phyloP scores from a whole-genome alignment of 495 filamentous ascomycete species.

The Acidomyces sp. region DNA sequence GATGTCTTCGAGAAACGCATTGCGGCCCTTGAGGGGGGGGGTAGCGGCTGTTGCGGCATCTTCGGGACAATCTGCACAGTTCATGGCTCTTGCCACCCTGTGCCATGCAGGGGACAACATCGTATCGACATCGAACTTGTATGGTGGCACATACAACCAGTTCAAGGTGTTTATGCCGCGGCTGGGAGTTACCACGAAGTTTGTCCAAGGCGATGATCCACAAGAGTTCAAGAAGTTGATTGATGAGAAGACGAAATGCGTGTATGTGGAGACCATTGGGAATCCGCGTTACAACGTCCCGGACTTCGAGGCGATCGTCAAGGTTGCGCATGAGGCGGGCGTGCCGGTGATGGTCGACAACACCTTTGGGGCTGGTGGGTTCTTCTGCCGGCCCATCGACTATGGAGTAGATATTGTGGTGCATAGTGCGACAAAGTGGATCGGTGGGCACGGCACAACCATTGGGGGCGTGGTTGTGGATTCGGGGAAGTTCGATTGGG shows the following conservation, averaged over 20 bases:
- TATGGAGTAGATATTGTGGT: constrained; percentile 87
- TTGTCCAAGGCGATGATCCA: constrained; percentile 71
- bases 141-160: constrained; percentile 97
- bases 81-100: constrained; percentile 79
- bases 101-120: constrained; percentile 88
- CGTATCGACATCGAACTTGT: constrained; percentile 80
- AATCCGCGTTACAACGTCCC: constrained; percentile 88
- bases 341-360: constrained; percentile 80
- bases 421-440: constrained; percentile 97
- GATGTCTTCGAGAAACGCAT: constrained; percentile 97
- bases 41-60: constrained; percentile 79
- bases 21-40: constrained; percentile 87
- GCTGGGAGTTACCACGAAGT: constrained; percentile 80
- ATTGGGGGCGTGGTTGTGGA: constrained; percentile 85
- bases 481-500: constrained; percentile 95
- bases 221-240: constrained; percentile 74
- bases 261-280: constrained; percentile 90
- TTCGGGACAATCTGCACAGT: constrained; percentile 89
- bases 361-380: constrained; percentile 94
- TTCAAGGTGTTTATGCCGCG: constrained; percentile 86
- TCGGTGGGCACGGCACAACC: constrained; percentile 93
- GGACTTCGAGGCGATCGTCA: constrained; percentile 30
- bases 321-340: constrained; percentile 29
- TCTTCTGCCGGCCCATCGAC: constrained; percentile 77
- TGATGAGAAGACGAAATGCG: constrained; percentile 91